Evolutionary conservation across 75 land plant species (phyloP).

Genomic region (Pinus taeda): DNA sequence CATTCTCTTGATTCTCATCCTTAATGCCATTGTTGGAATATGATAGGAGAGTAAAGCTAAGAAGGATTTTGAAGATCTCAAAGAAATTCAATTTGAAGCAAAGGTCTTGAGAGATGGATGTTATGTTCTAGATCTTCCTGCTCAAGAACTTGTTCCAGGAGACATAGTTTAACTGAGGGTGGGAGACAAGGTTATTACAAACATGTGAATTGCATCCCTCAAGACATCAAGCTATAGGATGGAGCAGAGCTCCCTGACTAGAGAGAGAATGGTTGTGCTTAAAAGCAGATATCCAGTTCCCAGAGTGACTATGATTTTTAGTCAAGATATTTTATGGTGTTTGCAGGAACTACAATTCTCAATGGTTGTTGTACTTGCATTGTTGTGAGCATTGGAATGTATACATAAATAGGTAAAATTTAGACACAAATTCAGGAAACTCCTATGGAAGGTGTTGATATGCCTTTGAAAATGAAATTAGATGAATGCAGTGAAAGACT

Average conservation of each 20-base stretch:
- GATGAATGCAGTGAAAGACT: conserved; percentile 76
- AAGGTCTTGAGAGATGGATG: conserved; percentile 66
- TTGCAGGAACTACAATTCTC: conserved; percentile 84
- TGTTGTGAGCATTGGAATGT: conserved; percentile 73
- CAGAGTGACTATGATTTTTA: conserved; percentile 68
- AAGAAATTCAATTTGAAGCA: conserved; percentile 80
- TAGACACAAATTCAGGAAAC: conserved; percentile 86
- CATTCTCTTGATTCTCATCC: conserved; percentile 64
- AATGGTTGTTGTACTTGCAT: conserved; percentile 73
- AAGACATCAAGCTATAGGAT: conserved; percentile 67
- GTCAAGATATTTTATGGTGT: conserved; percentile 80
- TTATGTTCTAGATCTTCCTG: conserved; percentile 56
- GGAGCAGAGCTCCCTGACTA: conserved; percentile 84
- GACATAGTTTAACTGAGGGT: conserved; percentile 79
- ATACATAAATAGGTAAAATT: conserved; percentile 85
- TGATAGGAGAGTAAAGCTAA: conserved; percentile 95
- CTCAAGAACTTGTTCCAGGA: conserved; percentile 88
- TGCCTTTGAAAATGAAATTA: conserved; percentile 87
- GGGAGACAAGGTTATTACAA: conserved; percentile 90
- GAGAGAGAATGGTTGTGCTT: conserved; percentile 70
- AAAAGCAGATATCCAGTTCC: conserved; percentile 37
- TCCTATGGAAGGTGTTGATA: conserved; percentile 64
- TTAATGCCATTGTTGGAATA: conserved; percentile 84
- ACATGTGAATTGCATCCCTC: conserved; percentile 62
- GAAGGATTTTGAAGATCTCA: conserved; percentile 81